Evolutionary conservation across 768 basidiomycete genomes (phyloP), one percentile per base, ranked within the genome.

Genomic region (Auriscalpium orientale): DNA sequence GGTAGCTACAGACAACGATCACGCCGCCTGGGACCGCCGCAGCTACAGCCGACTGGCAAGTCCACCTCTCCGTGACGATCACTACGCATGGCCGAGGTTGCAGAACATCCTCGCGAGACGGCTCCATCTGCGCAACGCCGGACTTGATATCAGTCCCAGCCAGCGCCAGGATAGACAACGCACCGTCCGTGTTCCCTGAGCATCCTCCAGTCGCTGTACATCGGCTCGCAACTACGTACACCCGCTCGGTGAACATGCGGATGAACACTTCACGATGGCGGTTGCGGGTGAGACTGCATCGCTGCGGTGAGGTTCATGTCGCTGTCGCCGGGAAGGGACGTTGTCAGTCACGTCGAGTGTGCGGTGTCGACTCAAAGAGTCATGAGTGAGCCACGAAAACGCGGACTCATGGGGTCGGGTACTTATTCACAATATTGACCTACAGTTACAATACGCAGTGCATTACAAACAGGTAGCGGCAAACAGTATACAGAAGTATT

Each of bases 101-200:
- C 80, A 81, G 11, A 95, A 70, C 18, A 85, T 82, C 21, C 66
- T 66, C 8, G 81, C 74, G 21, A 77, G 72, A 62, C 86, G 84
- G 57, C 65, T 63, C 85, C 87, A 80, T 8, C 72, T 79, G 33
- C 52, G 35, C 38, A 51, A 36, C 52, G 22, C 37, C 53, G 46
- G 22, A 49, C 22, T 22, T 22, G 22, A 7, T 5, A 10, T 18
- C n/a, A 16, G 21, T 11, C 28, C 28, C 28, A 28, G 28, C 28
- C 28, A 28, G 3, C 4, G 50, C 34, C 4, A 37, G 15, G 18
- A 33, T 47, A 22, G 4, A 43, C 33, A 4, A 35, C 64, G 40
- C 49, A 74, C 64, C 86, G 64, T 87, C 88, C 0, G 87, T 91
- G 64, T 87, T 89, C 12, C 88, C 88, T 16, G 34, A 89, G 66